Evolutionary conservation across 805 yeast genomes (phyloP).

Genomic region (Saturnispora gosingensis): DNA sequence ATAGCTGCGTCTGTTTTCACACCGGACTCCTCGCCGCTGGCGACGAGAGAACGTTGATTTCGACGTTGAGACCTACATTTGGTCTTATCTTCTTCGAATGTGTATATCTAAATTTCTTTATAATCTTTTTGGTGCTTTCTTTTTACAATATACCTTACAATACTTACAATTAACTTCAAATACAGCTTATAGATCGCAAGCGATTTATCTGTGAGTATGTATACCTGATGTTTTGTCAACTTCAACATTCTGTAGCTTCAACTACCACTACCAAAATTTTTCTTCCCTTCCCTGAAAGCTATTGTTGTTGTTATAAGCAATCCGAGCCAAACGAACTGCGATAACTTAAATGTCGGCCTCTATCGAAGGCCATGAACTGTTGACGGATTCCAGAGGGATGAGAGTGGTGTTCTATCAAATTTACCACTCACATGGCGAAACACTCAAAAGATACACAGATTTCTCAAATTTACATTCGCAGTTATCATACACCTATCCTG

Average conservation of each 20-base stretch:
- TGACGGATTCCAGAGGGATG: conserved; percentile 22
- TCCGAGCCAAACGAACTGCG: neutral
- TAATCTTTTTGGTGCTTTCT: neutral
- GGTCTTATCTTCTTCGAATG: neutral
- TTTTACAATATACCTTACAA: neutral
- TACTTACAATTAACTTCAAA: no score
- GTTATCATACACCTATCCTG: conserved; percentile 66
- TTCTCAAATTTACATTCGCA: conserved; percentile 73
- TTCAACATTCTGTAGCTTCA: no score
- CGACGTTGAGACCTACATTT: neutral
- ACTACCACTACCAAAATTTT: neutral
- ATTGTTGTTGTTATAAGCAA: neutral
- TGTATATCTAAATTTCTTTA: neutral
- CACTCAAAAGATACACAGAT: conserved; percentile 79
- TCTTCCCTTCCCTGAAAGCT: neutral
- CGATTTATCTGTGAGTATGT: no score
- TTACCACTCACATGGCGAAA: conserved; percentile 12
- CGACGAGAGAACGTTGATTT: neutral
- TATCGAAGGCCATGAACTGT: conserved; percentile 16
- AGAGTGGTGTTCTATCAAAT: conserved; percentile 26
- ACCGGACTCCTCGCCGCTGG: conserved; percentile 6
- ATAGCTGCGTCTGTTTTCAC: conserved; percentile 5
- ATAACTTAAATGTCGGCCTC: neutral
- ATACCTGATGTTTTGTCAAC: no score
- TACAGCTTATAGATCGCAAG: no score